Base-by-base conservation (phyloP, 106 monocot species). In the Agapanthus africanus region DNA sequence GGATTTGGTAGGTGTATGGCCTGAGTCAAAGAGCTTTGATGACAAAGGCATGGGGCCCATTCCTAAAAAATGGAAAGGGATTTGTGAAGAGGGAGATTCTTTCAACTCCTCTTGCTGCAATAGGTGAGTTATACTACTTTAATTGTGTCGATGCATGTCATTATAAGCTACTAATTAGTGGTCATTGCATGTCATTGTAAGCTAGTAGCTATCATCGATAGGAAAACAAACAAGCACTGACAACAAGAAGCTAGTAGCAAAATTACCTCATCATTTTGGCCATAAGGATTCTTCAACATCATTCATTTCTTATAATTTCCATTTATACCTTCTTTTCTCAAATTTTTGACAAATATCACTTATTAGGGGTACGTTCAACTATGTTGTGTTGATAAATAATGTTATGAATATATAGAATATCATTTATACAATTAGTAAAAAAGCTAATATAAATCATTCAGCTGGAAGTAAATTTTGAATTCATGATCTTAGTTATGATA, bases 91-190 rank as follows among this genome's bases (percentile, higher is more conserved):
- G 63, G 95, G 91, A 51, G 85, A 91, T 59, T 63, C 82, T 7
- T 95, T 95, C 82, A 82, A 76, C 51, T 59, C 80, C n/a, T 86
- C 88, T 30, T 67, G 78, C 51, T 95, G 95, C 76, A 95, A 91
- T 64, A 86, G 72, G 95, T 95, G 47, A 73, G 74, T 46, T 36
- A 42, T 18, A 30, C 61, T 57, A 26, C 26, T 19, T 47, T 47
- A 47, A 15, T 47, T 47, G 2, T n/a, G n/a, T n/a, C n/a, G n/a
- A n/a, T n/a, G n/a, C n/a, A n/a, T n/a, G n/a, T n/a, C n/a, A n/a
- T n/a, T n/a, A n/a, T n/a, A n/a, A n/a, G n/a, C n/a, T n/a, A n/a
- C n/a, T n/a, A n/a, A n/a, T n/a, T n/a, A n/a, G n/a, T n/a, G n/a
- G n/a, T n/a, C n/a, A n/a, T 50, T 50, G 50, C 50, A 50, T 50